These are phyloP conservation scores for Intubia oerlemansii DNA, from an alignment of 2,329 filamentous ascomycete species.

Conservation along the genomic window DNA sequence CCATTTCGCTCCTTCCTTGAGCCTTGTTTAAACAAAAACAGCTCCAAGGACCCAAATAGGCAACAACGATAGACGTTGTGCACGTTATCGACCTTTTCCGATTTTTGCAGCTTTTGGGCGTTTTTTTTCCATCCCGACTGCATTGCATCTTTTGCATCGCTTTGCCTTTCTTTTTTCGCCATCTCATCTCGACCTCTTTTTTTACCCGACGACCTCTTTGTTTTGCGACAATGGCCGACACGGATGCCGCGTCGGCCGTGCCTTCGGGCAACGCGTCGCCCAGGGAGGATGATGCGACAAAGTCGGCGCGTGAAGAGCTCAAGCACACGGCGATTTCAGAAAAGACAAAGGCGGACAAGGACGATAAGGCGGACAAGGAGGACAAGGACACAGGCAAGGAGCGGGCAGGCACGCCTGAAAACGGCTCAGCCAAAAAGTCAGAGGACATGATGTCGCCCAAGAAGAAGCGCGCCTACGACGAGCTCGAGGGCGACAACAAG, in stretches of 20 bases:
- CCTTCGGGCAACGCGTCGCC: slow-evolving; percentile 12
- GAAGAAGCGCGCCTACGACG: slow-evolving; percentile 42
- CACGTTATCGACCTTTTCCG: too few relatives aligned
- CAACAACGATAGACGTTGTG: too few relatives aligned
- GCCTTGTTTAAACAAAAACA: too few relatives aligned
- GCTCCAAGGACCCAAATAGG: too few relatives aligned
- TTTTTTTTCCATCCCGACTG: too few relatives aligned
- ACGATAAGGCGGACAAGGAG: slow-evolving; percentile 9
- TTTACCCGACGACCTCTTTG: too few relatives aligned
- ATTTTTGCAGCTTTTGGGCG: too few relatives aligned
- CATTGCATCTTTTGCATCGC: too few relatives aligned
- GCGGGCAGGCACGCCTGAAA: slow-evolving; percentile 4
- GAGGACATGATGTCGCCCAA: slow-evolving; percentile 37
- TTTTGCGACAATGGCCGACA: slow-evolving; percentile 4
- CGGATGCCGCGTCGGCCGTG: slow-evolving; percentile 3
- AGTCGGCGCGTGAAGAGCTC: slow-evolving; percentile 40
- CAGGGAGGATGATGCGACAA: slow-evolving; percentile 40
- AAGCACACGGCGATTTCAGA: slow-evolving; percentile 43
- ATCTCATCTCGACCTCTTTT: too few relatives aligned
- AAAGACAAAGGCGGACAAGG: slow-evolving; percentile 11
- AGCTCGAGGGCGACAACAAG: slow-evolving; percentile 24
- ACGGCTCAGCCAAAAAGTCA: slow-evolving; percentile 20
- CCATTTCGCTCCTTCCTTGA: too few relatives aligned
- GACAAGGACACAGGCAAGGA: slow-evolving; percentile 7
- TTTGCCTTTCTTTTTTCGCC: too few relatives aligned